Percentiles rank a stretch among this genome's conserved stretches.
Conservation (phyloP, 331 rosid genomes). For the Quercus tomentella region DNA sequence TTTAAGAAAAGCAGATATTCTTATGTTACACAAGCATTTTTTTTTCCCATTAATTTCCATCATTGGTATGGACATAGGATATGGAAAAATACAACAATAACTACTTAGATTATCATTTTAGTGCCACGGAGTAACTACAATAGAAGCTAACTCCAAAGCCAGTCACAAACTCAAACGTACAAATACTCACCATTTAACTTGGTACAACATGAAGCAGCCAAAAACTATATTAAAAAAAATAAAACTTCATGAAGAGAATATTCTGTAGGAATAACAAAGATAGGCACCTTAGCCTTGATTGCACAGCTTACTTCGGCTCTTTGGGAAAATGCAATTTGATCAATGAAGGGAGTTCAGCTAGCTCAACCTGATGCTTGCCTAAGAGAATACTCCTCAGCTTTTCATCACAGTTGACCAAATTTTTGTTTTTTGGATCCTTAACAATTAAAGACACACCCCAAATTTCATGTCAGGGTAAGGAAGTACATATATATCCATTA, state of each 20-base stretch:
- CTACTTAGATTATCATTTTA: background rate
- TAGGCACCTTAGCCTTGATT: constrained; percentile 6
- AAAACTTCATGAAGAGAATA: background rate
- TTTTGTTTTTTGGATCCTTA: constrained; percentile 81
- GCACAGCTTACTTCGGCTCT: constrained; percentile 45
- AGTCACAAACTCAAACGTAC: background rate
- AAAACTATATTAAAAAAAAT: background rate
- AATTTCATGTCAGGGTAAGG: constrained; percentile 15
- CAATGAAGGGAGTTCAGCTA: constrained; percentile 83
- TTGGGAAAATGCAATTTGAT: constrained; percentile 91
- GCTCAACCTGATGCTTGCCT: constrained; percentile 73
- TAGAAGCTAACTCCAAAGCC: background rate
- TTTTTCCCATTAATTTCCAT: background rate
- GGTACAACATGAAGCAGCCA: background rate
- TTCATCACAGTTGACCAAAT: constrained; percentile 82
- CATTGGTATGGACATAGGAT: background rate
- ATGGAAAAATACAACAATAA: background rate
- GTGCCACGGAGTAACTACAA: background rate
- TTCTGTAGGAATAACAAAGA: background rate
- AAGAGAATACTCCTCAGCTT: constrained; percentile 64
- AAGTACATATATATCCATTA: background rate
- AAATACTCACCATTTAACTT: background rate
- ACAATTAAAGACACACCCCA: constrained; percentile 19
- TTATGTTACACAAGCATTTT: background rate
- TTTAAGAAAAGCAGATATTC: background rate